Base-by-base conservation (phyloP, 2,329 filamentous ascomycete genomes). In the Fusarium euwallaceae region DNA sequence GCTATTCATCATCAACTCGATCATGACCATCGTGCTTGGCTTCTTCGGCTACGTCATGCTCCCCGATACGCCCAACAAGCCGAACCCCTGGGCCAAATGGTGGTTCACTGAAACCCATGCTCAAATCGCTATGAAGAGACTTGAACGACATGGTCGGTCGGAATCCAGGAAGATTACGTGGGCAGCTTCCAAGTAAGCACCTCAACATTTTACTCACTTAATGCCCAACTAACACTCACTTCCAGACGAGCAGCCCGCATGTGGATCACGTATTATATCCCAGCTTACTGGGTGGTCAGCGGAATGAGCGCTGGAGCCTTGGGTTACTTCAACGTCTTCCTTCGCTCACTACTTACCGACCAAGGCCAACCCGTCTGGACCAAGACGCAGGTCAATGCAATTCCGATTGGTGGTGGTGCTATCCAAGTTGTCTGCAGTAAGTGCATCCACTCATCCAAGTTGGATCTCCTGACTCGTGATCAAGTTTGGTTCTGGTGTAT, bases 1-100 rank as follows among this genome's bases (percentile, higher is more conserved):
- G 53, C 32, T 58, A 7, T 58, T 58, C 32, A 58, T 58, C 8
- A 58, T 58, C 32, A 58, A 58, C 32, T 32, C 53, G 2, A 58
- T 58, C 17, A 34, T 58, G 53, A 58, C 53, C 6, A 36, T 58
- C n/a, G 27, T 58, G 7, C 27, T 58, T 20, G 53, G 53, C 14
- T 58, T 58, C 27, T 58, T 58, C n/a, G 53, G 29, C 9, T 58
- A 34, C 53, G 53, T 58, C 53, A 58, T 58, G 53, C 53, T 58
- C 9, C 53, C 53, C 6, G 53, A 58, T 10, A 58, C 53, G 2
- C 53, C 27, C 1, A 58, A 58, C 14, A 58, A 36, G 9, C 53
- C 53, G 16, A 58, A 58, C 4, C 32, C 27, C 12, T 58, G 53
- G 53, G 53, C 53, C n/a, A 58, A 22, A 14, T 58, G 53, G 53